phyloP scores from a whole-genome alignment of 345 rosid species.

The Trapa incisa region DNA sequence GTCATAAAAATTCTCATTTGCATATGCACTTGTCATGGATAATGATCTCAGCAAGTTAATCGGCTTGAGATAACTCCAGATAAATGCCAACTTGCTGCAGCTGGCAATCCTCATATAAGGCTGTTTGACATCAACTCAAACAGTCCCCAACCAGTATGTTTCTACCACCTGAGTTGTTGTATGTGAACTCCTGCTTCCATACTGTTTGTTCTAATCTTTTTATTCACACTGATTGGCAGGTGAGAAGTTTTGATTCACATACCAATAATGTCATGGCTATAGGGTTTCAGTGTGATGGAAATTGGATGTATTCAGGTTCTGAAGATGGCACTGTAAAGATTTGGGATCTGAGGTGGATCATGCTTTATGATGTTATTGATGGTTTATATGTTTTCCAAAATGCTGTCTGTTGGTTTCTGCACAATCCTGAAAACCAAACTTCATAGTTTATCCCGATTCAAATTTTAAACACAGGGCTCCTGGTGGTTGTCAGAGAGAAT shows the following conservation, averaged over 20 bases:
- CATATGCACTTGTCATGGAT: neutral
- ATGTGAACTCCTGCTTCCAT: no score
- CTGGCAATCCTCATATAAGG: conserved; percentile 87
- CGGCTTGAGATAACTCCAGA: conserved; percentile 91
- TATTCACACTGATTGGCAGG: conserved; percentile 24
- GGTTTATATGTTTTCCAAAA: neutral
- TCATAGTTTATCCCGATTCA: conserved; percentile 10
- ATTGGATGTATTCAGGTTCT: conserved; percentile 98
- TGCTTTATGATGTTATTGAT: neutral
- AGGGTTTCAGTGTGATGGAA: conserved; percentile 95
- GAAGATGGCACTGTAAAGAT: conserved; percentile 95
- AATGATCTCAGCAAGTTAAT: conserved; percentile 60
- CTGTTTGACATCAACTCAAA: conserved; percentile 73
- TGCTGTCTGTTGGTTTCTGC: neutral
- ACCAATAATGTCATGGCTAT: conserved; percentile 96
- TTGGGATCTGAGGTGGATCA: conserved; percentile 17
- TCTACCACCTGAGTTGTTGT: neutral
- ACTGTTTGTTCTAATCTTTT: neutral
- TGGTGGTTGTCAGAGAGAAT: conserved; percentile 86
- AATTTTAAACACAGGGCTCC: conserved; percentile 49
- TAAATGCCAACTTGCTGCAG: conserved; percentile 71
- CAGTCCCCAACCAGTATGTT: conserved; percentile 62
- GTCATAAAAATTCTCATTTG: neutral
- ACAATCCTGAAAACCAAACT: neutral
- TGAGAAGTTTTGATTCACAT: conserved; percentile 86